Conservation (phyloP, 495 filamentous ascomycete genomes). For the Chaetomium fimeti region DNA sequence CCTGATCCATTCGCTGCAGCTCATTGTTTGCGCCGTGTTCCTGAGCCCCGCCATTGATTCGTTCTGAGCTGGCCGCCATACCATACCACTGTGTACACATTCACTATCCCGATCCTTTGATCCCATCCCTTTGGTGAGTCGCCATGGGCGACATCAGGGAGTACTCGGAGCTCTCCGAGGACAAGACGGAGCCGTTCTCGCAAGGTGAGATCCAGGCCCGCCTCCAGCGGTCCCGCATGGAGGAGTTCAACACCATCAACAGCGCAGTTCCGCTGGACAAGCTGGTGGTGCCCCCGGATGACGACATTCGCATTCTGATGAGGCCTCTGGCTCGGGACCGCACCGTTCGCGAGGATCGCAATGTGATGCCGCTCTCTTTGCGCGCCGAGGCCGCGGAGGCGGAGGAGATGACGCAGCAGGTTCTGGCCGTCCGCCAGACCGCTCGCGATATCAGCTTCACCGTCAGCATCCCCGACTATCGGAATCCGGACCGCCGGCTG, state of each 20-base stretch:
- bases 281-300: conserved; percentile 41
- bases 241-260: conserved; percentile 32
- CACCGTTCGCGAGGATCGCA: conserved; percentile 49
- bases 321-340: conserved; percentile 48
- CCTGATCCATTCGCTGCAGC: background rate
- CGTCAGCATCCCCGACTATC: conserved; percentile 46
- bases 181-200: conserved; percentile 53
- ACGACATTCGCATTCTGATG: conserved; percentile 51
- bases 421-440: conserved; percentile 52
- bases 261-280: conserved; percentile 46
- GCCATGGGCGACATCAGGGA: conserved; percentile 43
- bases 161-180: conserved; percentile 42
- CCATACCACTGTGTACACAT: no score
- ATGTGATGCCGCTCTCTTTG: conserved; percentile 46
- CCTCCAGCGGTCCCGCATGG: conserved; percentile 35
- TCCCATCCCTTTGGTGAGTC: background rate
- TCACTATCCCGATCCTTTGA: background rate
- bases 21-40: conserved; percentile 2
- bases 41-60: background rate
- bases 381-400: conserved; percentile 44
- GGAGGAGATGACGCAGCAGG: conserved; percentile 44
- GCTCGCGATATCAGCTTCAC: conserved; percentile 51
- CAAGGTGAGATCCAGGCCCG: conserved; percentile 46
- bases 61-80: background rate
- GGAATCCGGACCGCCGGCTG: conserved; percentile 31